phyloP scores from a whole-genome alignment of 495 filamentous ascomycete species.

The Sporormia fimetaria region DNA sequence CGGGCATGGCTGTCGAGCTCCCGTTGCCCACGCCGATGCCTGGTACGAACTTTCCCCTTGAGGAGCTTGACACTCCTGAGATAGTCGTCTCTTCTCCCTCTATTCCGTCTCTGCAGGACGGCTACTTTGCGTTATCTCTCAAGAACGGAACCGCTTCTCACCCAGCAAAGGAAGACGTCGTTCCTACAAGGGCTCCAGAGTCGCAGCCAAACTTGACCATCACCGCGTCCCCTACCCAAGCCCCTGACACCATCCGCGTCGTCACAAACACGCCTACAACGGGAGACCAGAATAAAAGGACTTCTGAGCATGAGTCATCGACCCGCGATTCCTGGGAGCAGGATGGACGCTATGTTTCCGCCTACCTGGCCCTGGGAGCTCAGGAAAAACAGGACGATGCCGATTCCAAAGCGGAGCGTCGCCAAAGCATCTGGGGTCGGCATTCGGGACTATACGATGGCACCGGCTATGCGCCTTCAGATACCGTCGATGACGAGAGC shows the following conservation, averaged over 20 bases:
- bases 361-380: constrained; percentile 5
- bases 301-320: too few species aligned
- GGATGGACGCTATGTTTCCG: background rate
- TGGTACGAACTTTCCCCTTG: constrained; percentile 9
- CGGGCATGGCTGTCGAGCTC: background rate
- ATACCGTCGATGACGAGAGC: background rate
- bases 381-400: background rate
- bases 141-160: background rate
- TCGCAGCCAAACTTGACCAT: background rate
- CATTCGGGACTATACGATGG: constrained; percentile 13
- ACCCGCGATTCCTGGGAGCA: too few species aligned
- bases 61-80: background rate
- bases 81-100: constrained; percentile 2
- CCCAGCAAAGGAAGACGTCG: background rate
- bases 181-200: background rate
- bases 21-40: constrained; percentile 13
- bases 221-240: too few species aligned
- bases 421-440: constrained; percentile 9
- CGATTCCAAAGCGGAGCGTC: background rate
- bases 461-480: constrained; percentile 7
- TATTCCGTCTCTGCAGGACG: background rate
- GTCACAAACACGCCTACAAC: background rate
- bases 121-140: constrained; percentile 2
- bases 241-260: background rate
- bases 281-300: background rate